Evolutionary conservation across 2,329 filamentous ascomycete species (phyloP).

Genomic region (Apiospora kogelbergensis): DNA sequence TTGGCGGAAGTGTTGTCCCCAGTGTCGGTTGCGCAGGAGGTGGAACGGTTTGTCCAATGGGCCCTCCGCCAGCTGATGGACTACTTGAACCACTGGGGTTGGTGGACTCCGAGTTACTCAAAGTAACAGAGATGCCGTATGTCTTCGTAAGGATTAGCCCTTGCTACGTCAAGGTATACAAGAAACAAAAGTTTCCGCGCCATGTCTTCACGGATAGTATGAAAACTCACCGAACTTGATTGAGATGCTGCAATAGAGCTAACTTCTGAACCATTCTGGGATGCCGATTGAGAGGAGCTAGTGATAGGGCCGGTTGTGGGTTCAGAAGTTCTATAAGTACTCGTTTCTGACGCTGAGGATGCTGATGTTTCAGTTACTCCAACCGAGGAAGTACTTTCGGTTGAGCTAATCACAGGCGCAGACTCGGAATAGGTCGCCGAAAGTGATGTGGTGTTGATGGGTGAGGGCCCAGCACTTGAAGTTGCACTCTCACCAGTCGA

Average conservation of each 20-base stretch:
- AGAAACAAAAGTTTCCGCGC: background rate
- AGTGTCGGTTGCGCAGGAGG: slow-evolving; percentile 8
- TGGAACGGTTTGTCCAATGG: slow-evolving; percentile 5
- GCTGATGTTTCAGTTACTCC: background rate
- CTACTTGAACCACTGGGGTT: background rate
- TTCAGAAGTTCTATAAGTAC: slow-evolving; percentile 11
- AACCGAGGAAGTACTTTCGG: slow-evolving; percentile 8
- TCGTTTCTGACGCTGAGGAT: background rate
- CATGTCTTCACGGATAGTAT: background rate
- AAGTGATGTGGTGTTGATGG: background rate
- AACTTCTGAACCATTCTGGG: background rate
- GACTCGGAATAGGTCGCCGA: background rate
- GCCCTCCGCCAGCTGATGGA: background rate
- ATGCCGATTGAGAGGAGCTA: background rate
- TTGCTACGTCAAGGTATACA: background rate
- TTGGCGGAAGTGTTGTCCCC: slow-evolving; percentile 7
- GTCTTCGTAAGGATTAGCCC: background rate
- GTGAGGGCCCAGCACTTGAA: background rate
- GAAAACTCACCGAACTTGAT: background rate
- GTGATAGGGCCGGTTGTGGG: background rate
- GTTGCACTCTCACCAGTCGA: background rate
- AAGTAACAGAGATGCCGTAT: background rate
- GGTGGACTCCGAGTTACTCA: background rate
- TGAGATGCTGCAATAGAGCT: no score
- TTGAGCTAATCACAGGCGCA: background rate